Evolutionary conservation across 1,284 basidiomycete species (phyloP), one percentile per base, ranked within the genome.

Genomic region (Boletus sp.): DNA sequence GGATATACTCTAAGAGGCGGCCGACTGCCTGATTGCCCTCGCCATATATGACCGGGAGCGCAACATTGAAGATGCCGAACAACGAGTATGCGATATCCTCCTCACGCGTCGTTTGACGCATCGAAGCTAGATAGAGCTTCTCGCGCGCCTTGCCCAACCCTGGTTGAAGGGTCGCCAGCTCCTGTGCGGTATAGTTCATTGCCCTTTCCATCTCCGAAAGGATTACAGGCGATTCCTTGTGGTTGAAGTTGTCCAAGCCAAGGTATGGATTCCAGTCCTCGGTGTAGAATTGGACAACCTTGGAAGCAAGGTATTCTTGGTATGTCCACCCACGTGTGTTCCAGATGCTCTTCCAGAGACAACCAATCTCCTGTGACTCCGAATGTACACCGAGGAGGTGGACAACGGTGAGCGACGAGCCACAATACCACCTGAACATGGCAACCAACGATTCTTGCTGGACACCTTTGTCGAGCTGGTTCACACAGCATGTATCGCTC

Each of bases 71-170:
- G 16, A 56, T 56, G 2, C 53, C 44, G 1, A 58, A 14, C 27
- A 57, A 16, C 4, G 30, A 32, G 30, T 32, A 56, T 4, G 56
- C 56, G 1, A 26, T 22, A 13, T 58, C 54, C 27, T 58, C 54
- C 7, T 17, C 29, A 13, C 17, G 36, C 0, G 42, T 56, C 10
- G 54, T 56, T 7, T 46, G 14, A 8, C 49, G 56, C 8, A 0
- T n/a, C 1, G 54, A 56, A 17, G 57, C 54, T 9, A 56, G 20
- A 16, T 43, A 36, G 16, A 57, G 54, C 27, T 46, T 57, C 36
- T 54, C 39, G 5, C 55, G 34, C 3, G 25, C 41, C 10, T 23
- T 36, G 3, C 45, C 17, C 2, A 58, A 27, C 7, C 49, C 53
- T 1, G 54, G 54, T 6, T 5, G 35, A 17, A 55, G 48, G 1